Base-by-base conservation (phyloP, 345 rosid genomes). In the Punica granatum region DNA sequence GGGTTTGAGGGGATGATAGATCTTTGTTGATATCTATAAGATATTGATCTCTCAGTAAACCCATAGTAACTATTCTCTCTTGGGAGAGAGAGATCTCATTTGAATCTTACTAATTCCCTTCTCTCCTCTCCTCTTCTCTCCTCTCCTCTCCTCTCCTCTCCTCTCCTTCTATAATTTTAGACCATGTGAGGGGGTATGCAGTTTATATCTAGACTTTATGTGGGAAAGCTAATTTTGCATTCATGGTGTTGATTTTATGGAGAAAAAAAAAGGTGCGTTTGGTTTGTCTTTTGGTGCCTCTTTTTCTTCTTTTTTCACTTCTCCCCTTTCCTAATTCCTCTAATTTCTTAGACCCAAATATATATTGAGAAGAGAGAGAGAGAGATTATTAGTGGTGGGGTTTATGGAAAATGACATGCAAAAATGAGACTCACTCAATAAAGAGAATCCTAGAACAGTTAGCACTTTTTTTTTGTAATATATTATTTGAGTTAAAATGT, bases 361-460 rank as follows among this genome's bases (percentile, higher is more conserved):
- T 64, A 69, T 77, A 60, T 42, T 75, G 64, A 67, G 62, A 39
- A 65, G 53, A 59, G 67, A 64, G 74, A 58, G 63, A 60, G 69
- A 71, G 78, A 65, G 60, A 78, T 75, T 84, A 82, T 83, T 87
- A 87, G 89, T 80, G 65, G 63, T 67, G 66, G 90, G 88, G 92
- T 86, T 77, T 80, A 63, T 34, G 39, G 92, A 87, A 36, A 83
- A 78, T 78, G 92, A 87, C 87, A 60, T 67, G 78, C 81, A 72
- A 79, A 58, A 25, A 26, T 18, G 63, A 65, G 69, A 64, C 49
- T 70, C 73, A 68, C 67, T 64, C 18, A 64, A 62, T 64, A 64
- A 73, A 72, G 89, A 80, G 89, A 84, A 87, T 84, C 89, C 86
- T 78, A 85, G 79, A 83, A 83, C 58, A 81, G 82, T 78, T 61